Evolutionary conservation across 2,329 filamentous ascomycete species (phyloP), one percentile per base, ranked within the genome.

Genomic region (Passalora sequoiae): DNA sequence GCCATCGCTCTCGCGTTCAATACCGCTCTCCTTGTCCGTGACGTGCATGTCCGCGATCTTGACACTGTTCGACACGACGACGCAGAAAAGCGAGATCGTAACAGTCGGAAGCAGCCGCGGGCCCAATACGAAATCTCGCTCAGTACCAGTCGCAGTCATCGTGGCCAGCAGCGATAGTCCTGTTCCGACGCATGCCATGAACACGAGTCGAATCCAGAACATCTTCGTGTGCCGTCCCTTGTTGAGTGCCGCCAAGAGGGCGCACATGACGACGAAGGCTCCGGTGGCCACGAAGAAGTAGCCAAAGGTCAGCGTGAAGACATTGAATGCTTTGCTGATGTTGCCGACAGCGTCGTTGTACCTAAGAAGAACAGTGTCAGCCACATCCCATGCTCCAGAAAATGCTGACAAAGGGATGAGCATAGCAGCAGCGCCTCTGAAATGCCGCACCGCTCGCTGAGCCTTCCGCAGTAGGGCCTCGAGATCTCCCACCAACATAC

Each of bases 281-380:
- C 56, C 59, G 37, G 58, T 55, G 9, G 55, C 33, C 19, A 62
- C 45, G 38, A 59, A 62, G 19, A 61, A 56, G 36, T 58, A 61
- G 1, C 44, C 37, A 19, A 53, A 54, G 0, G 64, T 60, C 10
- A 67, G 41, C 4, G 57, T 47, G 29, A 50, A 53, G 5, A 56
- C 47, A 1, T 33, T 27, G 16, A 19, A 44, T 1, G 38, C 20
- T 19, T 44, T 42, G 4, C 21, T 38, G 16, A 40, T 22, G 8
- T 49, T 49, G 10, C 43, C 33, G 1, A 22, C 15, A 5, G 36
- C 38, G 4, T 32, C 9, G 5, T 35, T 24, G 25, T 29, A 24
- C 40, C 43, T n/a, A n/a, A n/a, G n/a, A n/a, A n/a, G n/a, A n/a
- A n/a, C n/a, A n/a, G n/a, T n/a, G n/a, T n/a, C n/a, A n/a, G n/a